Percentiles rank a stretch among this genome's conserved stretches.
phyloP scores from a whole-genome alignment of 2,329 filamentous ascomycete species.

The Paraconiothyrium sp. region DNA sequence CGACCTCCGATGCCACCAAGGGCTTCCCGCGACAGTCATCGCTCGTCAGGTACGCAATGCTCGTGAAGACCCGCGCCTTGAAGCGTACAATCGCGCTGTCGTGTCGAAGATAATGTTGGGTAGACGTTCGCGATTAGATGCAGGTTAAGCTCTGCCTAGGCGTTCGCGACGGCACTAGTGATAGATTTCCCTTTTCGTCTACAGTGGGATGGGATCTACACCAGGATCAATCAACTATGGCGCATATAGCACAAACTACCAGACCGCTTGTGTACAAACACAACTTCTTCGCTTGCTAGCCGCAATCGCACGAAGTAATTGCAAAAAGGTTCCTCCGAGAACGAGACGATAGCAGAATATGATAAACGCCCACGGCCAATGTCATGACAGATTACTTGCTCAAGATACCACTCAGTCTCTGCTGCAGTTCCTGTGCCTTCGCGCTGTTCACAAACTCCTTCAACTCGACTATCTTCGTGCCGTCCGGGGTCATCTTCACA shows the following conservation, averaged over 20 bases:
- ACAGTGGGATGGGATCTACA: constrained; percentile 6
- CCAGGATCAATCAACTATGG: neutral
- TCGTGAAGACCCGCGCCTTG: too few species aligned
- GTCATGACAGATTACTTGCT: constrained; percentile 12
- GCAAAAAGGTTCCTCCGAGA: neutral
- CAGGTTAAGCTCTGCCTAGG: neutral
- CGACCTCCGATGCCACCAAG: constrained; percentile 7
- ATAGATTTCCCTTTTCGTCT: constrained; percentile 17
- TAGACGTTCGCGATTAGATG: neutral
- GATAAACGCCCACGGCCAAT: neutral
- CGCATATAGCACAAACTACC: neutral
- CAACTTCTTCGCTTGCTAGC: neutral
- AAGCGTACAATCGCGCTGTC: neutral
- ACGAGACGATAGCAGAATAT: neutral
- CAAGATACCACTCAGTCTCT: constrained; percentile 52
- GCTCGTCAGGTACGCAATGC: neutral
- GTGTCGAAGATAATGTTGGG: neutral
- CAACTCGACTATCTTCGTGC: constrained; percentile 34
- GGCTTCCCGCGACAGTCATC: neutral
- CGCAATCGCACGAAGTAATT: neutral
- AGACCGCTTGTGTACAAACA: neutral
- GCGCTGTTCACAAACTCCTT: constrained; percentile 56
- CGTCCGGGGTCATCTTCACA: constrained; percentile 34
- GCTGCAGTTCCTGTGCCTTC: constrained; percentile 45
- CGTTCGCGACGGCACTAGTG: constrained; percentile 16